Percentiles rank a stretch among this genome's conserved stretches.
Evolutionary conservation across 805 yeast genomes (phyloP).

Genomic region (Vanderwaltozyma yarrowii): DNA sequence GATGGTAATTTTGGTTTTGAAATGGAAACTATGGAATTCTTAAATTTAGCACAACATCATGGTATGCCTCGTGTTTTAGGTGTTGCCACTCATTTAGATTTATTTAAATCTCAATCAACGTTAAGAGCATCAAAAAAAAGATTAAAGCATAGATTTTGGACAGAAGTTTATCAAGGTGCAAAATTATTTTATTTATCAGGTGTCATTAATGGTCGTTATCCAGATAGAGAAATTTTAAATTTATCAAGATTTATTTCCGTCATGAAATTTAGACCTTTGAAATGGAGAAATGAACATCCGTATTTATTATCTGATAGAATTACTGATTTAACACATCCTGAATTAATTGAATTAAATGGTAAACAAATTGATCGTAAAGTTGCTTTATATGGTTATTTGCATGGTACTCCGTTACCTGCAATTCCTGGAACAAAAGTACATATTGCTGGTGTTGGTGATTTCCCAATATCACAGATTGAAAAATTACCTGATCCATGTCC

Average conservation of each 20-base stretch:
- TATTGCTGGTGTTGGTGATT: slow-evolving; percentile 93
- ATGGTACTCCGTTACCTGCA: slow-evolving; percentile 77
- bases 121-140: slow-evolving; percentile 85
- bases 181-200: slow-evolving; percentile 90
- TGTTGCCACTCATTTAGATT: slow-evolving; percentile 88
- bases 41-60: slow-evolving; percentile 92
- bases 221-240: slow-evolving; percentile 90
- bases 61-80: slow-evolving; percentile 98
- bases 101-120: slow-evolving; percentile 82
- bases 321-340: slow-evolving; percentile 91
- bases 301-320: slow-evolving; percentile 84
- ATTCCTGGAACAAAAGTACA: slow-evolving; percentile 65
- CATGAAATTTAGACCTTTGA: slow-evolving; percentile 97
- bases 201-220: slow-evolving; percentile 93
- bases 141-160: slow-evolving; percentile 93
- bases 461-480: slow-evolving; percentile 63
- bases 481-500: slow-evolving; percentile 98
- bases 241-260: slow-evolving; percentile 87
- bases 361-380: slow-evolving; percentile 81
- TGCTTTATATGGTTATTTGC: slow-evolving; percentile 88
- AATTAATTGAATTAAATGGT: slow-evolving; percentile 55
- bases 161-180: slow-evolving; percentile 98
- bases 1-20: slow-evolving; percentile 98
- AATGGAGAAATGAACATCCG: slow-evolving; percentile 99
- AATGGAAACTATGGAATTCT: slow-evolving; percentile 99